Conservation (phyloP, 2,329 filamentous ascomycete species). For the Akanthomyces muscarius region DNA sequence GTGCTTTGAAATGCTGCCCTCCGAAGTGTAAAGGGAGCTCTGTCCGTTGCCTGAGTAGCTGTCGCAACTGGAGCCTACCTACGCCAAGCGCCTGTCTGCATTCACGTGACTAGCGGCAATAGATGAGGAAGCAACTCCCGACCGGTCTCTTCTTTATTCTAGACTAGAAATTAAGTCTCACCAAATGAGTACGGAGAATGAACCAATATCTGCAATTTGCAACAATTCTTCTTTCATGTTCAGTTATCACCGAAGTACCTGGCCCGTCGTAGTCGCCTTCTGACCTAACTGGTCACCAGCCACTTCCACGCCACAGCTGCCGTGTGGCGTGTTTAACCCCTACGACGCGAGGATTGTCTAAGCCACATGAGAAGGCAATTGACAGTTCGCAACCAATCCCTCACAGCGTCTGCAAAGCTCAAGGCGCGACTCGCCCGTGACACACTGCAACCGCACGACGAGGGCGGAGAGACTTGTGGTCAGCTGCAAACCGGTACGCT, state of each 20-base stretch:
- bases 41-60: background rate
- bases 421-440: conserved; percentile 4
- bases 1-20: background rate
- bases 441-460: conserved; percentile 5
- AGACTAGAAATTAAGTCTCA: no score
- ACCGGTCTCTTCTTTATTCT: background rate
- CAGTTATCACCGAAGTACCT: background rate
- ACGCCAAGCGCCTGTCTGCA: background rate
- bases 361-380: conserved; percentile 12
- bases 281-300: background rate
- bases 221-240: background rate
- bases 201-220: background rate
- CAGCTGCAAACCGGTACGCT: background rate
- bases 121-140: background rate
- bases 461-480: background rate
- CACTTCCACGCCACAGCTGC: conserved; percentile 7
- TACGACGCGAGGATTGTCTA: conserved; percentile 8
- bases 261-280: background rate
- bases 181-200: no score
- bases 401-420: background rate
- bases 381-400: conserved; percentile 9
- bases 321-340: conserved; percentile 8
- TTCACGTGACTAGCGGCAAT: conserved; percentile 5
- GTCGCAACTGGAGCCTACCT: background rate
- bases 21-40: background rate